phyloP scores from a whole-genome alignment of 2,329 filamentous ascomycete species.

The Exutisphaerella laricina region DNA sequence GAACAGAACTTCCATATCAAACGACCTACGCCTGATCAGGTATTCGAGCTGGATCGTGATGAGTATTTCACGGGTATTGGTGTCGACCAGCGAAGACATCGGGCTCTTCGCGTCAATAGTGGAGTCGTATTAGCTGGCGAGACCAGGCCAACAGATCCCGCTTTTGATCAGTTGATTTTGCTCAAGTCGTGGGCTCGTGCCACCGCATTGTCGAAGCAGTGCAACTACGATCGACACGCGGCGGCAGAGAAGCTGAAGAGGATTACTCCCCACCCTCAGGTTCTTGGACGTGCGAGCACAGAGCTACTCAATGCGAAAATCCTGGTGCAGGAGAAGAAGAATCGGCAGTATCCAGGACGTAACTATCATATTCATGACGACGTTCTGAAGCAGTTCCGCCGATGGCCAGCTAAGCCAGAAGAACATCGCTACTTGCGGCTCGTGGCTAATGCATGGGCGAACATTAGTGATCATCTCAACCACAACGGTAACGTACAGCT shows the following conservation, averaged over 20 bases:
- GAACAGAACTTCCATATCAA: conserved; percentile 15
- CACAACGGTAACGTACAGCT: conserved; percentile 40
- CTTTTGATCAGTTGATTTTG: conserved; percentile 22
- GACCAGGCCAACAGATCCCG: conserved; percentile 9
- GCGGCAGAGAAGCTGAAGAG: conserved; percentile 38
- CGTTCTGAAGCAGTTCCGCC: conserved; percentile 53
- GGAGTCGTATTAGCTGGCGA: conserved; percentile 13
- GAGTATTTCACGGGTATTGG: conserved; percentile 20
- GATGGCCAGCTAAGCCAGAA: conserved; percentile 41
- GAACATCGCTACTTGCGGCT: conserved; percentile 26
- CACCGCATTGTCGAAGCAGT: conserved; percentile 39
- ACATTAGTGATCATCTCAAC: conserved; percentile 33
- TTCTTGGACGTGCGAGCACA: conserved; percentile 48
- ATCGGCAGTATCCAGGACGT: conserved; percentile 53
- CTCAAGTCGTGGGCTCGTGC: conserved; percentile 44
- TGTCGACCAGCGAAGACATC: conserved; percentile 18
- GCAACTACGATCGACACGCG: conserved; percentile 35
- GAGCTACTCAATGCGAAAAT: conserved; percentile 49
- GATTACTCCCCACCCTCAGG: conserved; percentile 29
- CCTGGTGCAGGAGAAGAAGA: conserved; percentile 57
- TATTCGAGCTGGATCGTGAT: conserved; percentile 15
- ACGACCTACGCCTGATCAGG: conserved; percentile 6
- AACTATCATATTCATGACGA: conserved; percentile 59
- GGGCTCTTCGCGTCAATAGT: conserved; percentile 15
- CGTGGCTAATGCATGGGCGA: conserved; percentile 23